Percentiles rank a stretch among this genome's conserved stretches.
phyloP scores from a whole-genome alignment of 495 filamentous ascomycete species.

The Trichoderma virens region DNA sequence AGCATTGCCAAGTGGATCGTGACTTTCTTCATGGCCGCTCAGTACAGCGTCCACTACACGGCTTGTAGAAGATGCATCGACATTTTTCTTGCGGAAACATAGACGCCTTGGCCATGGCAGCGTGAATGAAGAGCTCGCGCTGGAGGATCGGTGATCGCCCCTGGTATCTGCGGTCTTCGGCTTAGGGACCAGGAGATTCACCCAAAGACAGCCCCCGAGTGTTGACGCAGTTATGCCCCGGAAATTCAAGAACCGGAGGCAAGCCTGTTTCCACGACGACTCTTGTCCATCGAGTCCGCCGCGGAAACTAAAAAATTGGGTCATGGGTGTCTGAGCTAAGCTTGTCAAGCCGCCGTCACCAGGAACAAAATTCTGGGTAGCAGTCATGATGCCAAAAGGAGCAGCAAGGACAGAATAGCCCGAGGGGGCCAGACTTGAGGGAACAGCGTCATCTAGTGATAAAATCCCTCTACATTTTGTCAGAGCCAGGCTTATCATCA shows the following conservation, averaged over 20 bases:
- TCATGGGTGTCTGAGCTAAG: constrained; percentile 39
- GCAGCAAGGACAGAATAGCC: constrained; percentile 35
- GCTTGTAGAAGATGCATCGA: background rate
- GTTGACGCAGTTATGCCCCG: constrained; percentile 31
- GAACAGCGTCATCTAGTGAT: constrained; percentile 29
- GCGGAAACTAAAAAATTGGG: constrained; percentile 30
- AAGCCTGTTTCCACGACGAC: constrained; percentile 31
- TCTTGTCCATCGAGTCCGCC: constrained; percentile 31
- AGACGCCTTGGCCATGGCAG: constrained; percentile 41
- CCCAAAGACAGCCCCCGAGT: constrained; percentile 27
- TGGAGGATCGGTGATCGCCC: background rate
- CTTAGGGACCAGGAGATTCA: constrained; percentile 21
- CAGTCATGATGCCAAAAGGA: constrained; percentile 24
- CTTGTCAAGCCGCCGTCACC: constrained; percentile 12
- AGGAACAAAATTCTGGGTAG: constrained; percentile 2
- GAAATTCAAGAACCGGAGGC: constrained; percentile 33
- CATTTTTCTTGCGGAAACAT: constrained; percentile 38
- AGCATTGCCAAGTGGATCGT: constrained; percentile 59
- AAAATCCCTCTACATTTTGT: constrained; percentile 31
- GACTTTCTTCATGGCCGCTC: constrained; percentile 17
- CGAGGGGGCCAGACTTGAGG: constrained; percentile 25
- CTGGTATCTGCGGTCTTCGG: background rate
- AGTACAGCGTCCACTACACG: constrained; percentile 13
- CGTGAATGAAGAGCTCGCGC: background rate
- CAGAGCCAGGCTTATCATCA: constrained; percentile 36